Evolutionary conservation across 208 protist species (phyloP).

Genomic region (Herpetomonas tarakana): DNA sequence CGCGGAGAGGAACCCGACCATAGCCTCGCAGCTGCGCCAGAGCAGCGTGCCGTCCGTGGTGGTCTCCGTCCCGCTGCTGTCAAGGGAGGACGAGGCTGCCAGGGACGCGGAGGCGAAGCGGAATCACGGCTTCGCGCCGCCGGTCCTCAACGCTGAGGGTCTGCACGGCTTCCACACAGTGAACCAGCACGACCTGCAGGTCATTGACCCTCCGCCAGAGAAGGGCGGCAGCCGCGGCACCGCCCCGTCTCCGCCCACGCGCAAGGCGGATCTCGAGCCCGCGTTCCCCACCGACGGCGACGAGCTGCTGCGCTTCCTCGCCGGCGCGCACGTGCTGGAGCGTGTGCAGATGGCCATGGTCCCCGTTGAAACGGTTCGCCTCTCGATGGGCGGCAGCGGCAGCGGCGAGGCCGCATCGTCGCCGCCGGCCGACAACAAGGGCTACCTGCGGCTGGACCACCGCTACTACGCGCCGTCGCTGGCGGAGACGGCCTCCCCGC

Average conservation of each 20-base stretch:
- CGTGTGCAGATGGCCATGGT: conserved; percentile 11
- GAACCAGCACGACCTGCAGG: conserved; percentile 31
- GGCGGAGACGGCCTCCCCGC: conserved; percentile 16
- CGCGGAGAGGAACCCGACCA: conserved; percentile 27
- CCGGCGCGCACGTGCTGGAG: conserved; percentile 13
- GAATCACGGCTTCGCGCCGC: conserved; percentile 8
- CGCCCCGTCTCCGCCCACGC: conserved; percentile 14
- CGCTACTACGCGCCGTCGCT: conserved; percentile 24
- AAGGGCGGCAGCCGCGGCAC: neutral
- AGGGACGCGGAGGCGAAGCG: neutral
- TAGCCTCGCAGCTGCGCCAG: conserved; percentile 24
- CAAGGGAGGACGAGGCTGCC: conserved; percentile 11
- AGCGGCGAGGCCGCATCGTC: neutral
- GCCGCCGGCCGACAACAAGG: conserved; percentile 7
- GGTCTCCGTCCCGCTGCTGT: conserved; percentile 20
- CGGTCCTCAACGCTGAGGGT: conserved; percentile 3
- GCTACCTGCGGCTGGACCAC: conserved; percentile 22
- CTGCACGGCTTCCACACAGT: conserved; percentile 27
- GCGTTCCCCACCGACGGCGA: conserved; percentile 30
- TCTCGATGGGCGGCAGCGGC: neutral
- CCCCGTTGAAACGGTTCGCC: conserved; percentile 3
- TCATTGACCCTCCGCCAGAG: conserved; percentile 1
- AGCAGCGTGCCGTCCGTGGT: conserved; percentile 29
- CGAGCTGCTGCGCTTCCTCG: conserved; percentile 37
- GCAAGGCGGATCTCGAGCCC: conserved; percentile 16